Percentiles rank a stretch among this genome's conserved stretches.
phyloP scores from a whole-genome alignment of 306 rosid species.

The Datisca glomerata region DNA sequence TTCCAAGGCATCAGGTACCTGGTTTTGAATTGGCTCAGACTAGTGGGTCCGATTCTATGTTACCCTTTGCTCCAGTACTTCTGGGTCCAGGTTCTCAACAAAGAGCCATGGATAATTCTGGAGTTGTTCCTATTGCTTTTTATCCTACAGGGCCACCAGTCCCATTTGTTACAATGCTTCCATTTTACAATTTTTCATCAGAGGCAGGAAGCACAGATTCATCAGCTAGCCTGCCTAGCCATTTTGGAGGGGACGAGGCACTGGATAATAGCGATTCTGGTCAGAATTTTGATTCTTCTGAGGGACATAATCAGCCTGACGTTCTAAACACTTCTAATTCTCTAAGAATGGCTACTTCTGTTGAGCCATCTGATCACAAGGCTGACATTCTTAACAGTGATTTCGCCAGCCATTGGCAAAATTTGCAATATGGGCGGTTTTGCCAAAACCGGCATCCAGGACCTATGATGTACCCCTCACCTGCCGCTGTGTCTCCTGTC shows the following conservation, averaged over 20 bases:
- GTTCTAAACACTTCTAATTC: conserved; percentile 42
- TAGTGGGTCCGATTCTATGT: conserved; percentile 57
- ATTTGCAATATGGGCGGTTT: conserved; percentile 63
- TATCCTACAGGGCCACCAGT: conserved; percentile 98
- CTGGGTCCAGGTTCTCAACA: conserved; percentile 65
- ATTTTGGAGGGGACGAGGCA: conserved; percentile 50
- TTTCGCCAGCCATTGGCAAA: conserved; percentile 71
- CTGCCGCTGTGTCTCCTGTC: conserved; percentile 57
- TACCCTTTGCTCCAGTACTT: conserved; percentile 56
- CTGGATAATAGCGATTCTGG: conserved; percentile 49
- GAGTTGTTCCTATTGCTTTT: conserved; percentile 49
- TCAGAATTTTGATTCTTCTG: conserved; percentile 49
- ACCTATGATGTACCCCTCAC: conserved; percentile 43
- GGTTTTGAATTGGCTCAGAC: conserved; percentile 58
- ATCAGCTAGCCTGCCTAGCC: conserved; percentile 48
- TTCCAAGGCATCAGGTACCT: conserved; percentile 52
- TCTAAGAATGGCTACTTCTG: conserved; percentile 27
- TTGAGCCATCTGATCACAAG: conserved; percentile 39
- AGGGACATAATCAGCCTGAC: conserved; percentile 44
- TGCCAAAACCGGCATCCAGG: conserved; percentile 53
- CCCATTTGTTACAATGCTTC: conserved; percentile 79
- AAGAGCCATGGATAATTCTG: conserved; percentile 51
- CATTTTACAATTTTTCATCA: conserved; percentile 45
- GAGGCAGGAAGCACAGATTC: conserved; percentile 54
- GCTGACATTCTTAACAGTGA: conserved; percentile 82